A percentile compares a stretch with the other conserved stretches of the same genome.
Conservation (phyloP, 257 asterid genomes). For the Solanum habrochaites region DNA sequence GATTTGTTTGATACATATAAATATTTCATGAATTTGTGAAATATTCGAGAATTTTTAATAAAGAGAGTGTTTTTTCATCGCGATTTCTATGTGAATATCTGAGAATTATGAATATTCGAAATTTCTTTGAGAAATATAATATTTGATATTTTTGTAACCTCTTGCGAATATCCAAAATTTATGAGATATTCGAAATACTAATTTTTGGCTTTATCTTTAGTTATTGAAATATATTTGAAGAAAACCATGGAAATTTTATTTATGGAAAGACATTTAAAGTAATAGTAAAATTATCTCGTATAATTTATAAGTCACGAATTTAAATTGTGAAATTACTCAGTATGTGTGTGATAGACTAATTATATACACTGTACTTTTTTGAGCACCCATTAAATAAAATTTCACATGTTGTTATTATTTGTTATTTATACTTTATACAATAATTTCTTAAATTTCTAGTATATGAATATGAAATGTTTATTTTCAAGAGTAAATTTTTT, state of each 20-base stretch:
- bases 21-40: too few relatives aligned
- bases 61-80: too few relatives aligned
- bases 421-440: neutral
- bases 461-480: neutral
- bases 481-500: neutral
- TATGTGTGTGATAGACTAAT: neutral
- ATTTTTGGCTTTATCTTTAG: neutral
- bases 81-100: too few relatives aligned
- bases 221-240: neutral
- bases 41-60: too few relatives aligned
- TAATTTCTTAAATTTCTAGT: neutral
- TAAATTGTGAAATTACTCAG: neutral
- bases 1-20: neutral
- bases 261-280: fast-evolving
- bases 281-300: neutral
- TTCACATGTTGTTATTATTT: neutral
- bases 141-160: too few relatives aligned
- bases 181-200: too few relatives aligned
- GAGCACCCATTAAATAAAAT: too few relatives aligned
- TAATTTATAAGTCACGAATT: neutral
- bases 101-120: too few relatives aligned
- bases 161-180: too few relatives aligned
- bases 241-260: neutral
- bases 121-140: too few relatives aligned
- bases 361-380: too few relatives aligned